Base-by-base conservation (phyloP, 208 protist genomes). In the Acanthamoeba culbertsoni region DNA sequence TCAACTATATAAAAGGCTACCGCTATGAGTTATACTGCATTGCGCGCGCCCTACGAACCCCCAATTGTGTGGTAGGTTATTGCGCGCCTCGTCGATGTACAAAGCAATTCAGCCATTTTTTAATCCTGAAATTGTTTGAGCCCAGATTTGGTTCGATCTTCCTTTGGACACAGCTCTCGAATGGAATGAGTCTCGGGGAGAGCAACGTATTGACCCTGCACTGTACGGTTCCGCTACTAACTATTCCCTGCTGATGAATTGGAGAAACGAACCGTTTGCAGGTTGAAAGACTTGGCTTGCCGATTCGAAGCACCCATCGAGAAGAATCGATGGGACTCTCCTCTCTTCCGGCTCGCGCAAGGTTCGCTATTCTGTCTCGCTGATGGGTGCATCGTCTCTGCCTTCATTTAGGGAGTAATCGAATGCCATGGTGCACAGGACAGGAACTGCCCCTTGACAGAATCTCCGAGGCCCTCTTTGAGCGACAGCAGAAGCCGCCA, bases 1-100 rank as follows among this genome's bases (percentile, higher is more conserved):
- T 97, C 37, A 97, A 97, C 93, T 97, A 97, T 93, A 97, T 97
- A 71, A 96, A 97, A 93, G 96, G 96, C 43, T 97, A 94, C 43
- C 93, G 96, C 45, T 97, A 97, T 77, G 95, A 97, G 59, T 86
- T 97, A 0, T 97, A 95, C 79, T 97, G 96, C 93, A 71, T 94
- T 53, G 92, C 93, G 1, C 57, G 94, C 28, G 51, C 55, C 7
- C 53, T 71, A 40, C 42, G 33, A 1, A 95, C 94, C 57, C 84
- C 63, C 20, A 63, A 79, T 40, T 95, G 95, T 55, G 45, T 95
- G 57, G 91, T 97, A 53, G 20, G 2, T 0, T 40, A 90, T 37
- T 46, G 10, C n/a, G n/a, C n/a, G n/a, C n/a, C n/a, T n/a, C n/a
- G n/a, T n/a, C n/a, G n/a, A n/a, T n/a, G n/a, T n/a, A n/a, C n/a